Evolutionary conservation across 75 land plant species (phyloP).

Genomic region (Chamaecyparis obtusa): DNA sequence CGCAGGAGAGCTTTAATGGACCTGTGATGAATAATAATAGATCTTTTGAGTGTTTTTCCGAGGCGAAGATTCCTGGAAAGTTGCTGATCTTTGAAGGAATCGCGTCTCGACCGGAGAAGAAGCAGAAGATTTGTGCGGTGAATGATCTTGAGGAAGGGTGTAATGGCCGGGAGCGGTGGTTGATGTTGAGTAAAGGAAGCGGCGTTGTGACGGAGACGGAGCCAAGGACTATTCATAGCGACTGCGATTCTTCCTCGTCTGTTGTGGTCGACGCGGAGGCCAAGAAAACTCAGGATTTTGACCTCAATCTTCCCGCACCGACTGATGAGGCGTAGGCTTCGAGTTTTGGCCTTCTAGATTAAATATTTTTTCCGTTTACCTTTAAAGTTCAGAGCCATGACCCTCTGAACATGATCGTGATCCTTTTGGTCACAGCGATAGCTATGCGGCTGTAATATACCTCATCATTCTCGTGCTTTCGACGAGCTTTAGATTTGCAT

Average conservation of each 20-base stretch:
- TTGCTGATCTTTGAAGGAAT: constrained; percentile 3
- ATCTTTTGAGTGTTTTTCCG: not conserved
- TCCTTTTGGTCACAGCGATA: not conserved
- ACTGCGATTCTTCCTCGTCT: constrained; percentile 10
- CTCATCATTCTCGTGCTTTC: not conserved
- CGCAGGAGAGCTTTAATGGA: not conserved
- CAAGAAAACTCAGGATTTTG: not conserved
- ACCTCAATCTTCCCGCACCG: constrained; percentile 6
- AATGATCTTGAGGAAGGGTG: not conserved
- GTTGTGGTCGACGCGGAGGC: constrained; percentile 4
- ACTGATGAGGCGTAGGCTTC: not conserved
- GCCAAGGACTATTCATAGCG: not conserved
- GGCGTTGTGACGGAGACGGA: not conserved
- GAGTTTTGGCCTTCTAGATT: not conserved
- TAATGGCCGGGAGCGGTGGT: constrained; percentile 1
- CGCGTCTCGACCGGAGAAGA: constrained; percentile 11
- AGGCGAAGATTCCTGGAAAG: constrained; percentile 2
- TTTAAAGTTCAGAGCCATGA: not conserved
- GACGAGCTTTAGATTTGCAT: constrained; percentile 1
- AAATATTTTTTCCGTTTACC: not conserved
- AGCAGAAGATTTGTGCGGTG: not conserved
- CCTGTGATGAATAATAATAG: not conserved
- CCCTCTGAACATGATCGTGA: not conserved
- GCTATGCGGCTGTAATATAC: constrained; percentile 4
- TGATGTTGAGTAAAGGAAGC: not conserved